A percentile compares a stretch with the other conserved stretches of the same genome.
Conservation (phyloP, 2,329 filamentous ascomycete genomes). For the Aureobasidium pullulans region DNA sequence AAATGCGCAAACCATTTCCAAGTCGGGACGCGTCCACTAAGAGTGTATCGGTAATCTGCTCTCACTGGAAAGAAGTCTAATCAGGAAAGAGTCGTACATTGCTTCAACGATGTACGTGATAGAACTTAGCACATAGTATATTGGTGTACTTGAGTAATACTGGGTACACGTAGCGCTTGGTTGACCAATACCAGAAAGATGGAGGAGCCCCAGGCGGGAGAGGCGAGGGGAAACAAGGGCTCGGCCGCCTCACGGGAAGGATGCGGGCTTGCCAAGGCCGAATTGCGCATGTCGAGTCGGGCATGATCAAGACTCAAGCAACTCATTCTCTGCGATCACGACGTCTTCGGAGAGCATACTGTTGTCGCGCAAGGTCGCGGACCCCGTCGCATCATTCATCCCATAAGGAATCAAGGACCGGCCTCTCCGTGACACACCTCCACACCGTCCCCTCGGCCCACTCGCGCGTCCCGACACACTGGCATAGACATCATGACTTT, state of each 20-base stretch:
- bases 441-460: neutral
- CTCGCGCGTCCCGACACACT: slow-evolving; percentile 4
- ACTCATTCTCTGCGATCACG: neutral
- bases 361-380: slow-evolving; percentile 5
- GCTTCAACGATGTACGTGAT: too few species aligned
- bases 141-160: too few species aligned
- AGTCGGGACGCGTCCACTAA: too few species aligned
- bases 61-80: too few species aligned
- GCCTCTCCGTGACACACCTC: neutral
- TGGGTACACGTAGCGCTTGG: too few species aligned
- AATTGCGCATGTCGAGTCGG: neutral
- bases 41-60: too few species aligned
- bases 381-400: neutral
- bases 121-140: too few species aligned
- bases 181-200: too few species aligned
- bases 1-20: too few species aligned
- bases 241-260: neutral
- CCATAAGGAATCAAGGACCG: neutral
- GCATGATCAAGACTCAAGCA: neutral
- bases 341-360: neutral
- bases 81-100: too few species aligned
- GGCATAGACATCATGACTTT: slow-evolving; percentile 11
- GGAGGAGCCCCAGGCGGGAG: neutral
- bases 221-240: neutral
- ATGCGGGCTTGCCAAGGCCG: slow-evolving; percentile 4